Conservation (phyloP, 2,329 filamentous ascomycete species). For the Trichoderma sp. region DNA sequence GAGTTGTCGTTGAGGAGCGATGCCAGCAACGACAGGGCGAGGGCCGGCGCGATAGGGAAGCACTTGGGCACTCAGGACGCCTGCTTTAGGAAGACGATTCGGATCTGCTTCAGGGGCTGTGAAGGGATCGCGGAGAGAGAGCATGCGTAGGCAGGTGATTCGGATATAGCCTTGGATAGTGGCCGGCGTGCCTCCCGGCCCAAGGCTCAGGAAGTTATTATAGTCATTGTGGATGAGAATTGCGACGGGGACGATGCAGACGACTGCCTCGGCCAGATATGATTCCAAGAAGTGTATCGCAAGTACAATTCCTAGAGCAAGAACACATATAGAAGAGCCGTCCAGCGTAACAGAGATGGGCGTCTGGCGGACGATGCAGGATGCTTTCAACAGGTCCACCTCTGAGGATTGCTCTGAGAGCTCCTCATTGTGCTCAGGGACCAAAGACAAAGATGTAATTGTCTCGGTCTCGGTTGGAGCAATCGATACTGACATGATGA, state of each 20-base stretch:
- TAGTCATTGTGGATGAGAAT: slow-evolving; percentile 71
- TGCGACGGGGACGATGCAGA: slow-evolving; percentile 53
- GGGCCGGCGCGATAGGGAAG: slow-evolving; percentile 66
- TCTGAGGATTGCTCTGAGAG: slow-evolving; percentile 1
- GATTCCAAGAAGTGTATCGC: slow-evolving; percentile 57
- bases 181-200: slow-evolving; percentile 78
- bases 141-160: slow-evolving; percentile 72
- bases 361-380: slow-evolving; percentile 48
- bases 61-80: slow-evolving; percentile 57
- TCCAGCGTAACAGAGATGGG: slow-evolving; percentile 59
- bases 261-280: slow-evolving; percentile 52
- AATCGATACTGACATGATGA: slow-evolving; percentile 37
- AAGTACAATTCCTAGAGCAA: slow-evolving; percentile 52
- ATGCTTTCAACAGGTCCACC: slow-evolving; percentile 8
- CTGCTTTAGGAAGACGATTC: slow-evolving; percentile 55
- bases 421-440: slow-evolving; percentile 32
- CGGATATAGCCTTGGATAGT: slow-evolving; percentile 74
- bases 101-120: slow-evolving; percentile 57
- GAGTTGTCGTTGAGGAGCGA: slow-evolving; percentile 80
- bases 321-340: slow-evolving; percentile 51
- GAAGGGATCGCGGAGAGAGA: slow-evolving; percentile 73
- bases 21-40: slow-evolving; percentile 71
- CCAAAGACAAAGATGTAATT: slow-evolving; percentile 31
- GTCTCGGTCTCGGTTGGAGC: slow-evolving; percentile 39
- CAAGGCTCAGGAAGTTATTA: slow-evolving; percentile 73